Evolutionary conservation across 1,284 basidiomycete species (phyloP), one percentile per base, ranked within the genome.

Genomic region (Trametes sp.): DNA sequence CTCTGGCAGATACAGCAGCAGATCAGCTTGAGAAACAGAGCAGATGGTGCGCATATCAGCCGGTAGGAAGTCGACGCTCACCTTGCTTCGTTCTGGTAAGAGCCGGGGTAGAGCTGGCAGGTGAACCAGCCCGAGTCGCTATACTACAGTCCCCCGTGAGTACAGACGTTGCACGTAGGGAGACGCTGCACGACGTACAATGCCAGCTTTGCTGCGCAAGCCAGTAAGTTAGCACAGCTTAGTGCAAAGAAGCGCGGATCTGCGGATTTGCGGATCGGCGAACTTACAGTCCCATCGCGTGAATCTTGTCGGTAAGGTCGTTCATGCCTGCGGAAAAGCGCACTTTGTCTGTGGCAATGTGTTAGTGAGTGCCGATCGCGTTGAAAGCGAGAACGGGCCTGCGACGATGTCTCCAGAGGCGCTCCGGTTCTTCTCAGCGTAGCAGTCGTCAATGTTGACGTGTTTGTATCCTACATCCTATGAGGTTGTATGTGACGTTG

Each of bases 51-150:
- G 23, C 4, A n/a, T 33, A 38, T 19, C 11, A 24, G 23, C 10
- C n/a, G n/a, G n/a, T n/a, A n/a, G n/a, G 23, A 33, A 2, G 24
- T 23, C 13, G 5, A 16, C 16, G 4, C 14, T 21, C n/a, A 67
- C 70, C 77, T 77, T 21, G 70, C 70, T 72, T 85, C 83, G 64
- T 85, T 81, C 62, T 80, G 73, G 73, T 77, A 85, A 0, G 82
- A 84, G 23, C 83, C 84, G 10, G 84, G 83, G 67, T 81, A 86
- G 14, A 81, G 75, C 16, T 77, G 78, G 63, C 83, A 85, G 2
- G 83, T 85, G 64, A 77, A 80, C 83, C 82, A 85, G 21, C 84
- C 84, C 13, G 83, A 81, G 63, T 84, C 82, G 54, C 81, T 78
- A 61, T 85, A 85, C 81, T 83, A n/a, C 19, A 23, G 8, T 45